phyloP scores from a whole-genome alignment of 352 stramenopile species.

The Globisporangium paroecandrum region DNA sequence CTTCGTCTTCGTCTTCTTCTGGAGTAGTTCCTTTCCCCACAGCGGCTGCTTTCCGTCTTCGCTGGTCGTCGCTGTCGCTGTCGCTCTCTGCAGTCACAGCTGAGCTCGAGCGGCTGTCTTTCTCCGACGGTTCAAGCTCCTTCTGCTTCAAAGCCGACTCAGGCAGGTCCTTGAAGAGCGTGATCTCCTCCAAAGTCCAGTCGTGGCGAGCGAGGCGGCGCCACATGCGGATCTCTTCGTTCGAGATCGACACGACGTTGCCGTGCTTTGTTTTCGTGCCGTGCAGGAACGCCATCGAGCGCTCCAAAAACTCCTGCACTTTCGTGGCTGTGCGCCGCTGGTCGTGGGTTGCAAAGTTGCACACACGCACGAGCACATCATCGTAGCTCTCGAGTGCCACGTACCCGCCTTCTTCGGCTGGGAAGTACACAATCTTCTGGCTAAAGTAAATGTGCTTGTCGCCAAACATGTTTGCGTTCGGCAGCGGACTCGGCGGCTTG shows the following conservation, averaged over 20 bases:
- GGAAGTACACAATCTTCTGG: conserved; percentile 22
- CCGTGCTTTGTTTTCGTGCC: conserved; percentile 64
- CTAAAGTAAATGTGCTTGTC: conserved; percentile 27
- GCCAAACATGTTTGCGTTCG: conserved; percentile 23
- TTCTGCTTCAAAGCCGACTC: neutral
- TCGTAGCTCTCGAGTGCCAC: conserved; percentile 70
- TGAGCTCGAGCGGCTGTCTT: conserved; percentile 50
- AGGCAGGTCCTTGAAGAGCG: conserved; percentile 19
- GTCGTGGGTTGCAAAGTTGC: conserved; percentile 60
- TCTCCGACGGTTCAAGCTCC: conserved; percentile 29
- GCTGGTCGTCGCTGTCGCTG: conserved; percentile 51
- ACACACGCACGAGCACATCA: conserved; percentile 71
- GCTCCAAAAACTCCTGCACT: conserved; percentile 75
- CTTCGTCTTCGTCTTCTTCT: conserved; percentile 26
- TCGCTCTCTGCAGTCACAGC: conserved; percentile 50
- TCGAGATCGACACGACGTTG: conserved; percentile 72
- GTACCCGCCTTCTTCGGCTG: conserved; percentile 31
- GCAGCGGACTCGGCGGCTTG: conserved; percentile 17
- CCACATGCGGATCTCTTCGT: conserved; percentile 82
- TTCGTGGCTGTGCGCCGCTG: conserved; percentile 67
- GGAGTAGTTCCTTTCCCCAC: conserved; percentile 4
- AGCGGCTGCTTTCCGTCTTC: conserved; percentile 18
- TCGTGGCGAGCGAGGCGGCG: conserved; percentile 64
- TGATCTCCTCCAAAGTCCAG: conserved; percentile 58
- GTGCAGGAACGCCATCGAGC: conserved; percentile 65